Base-by-base conservation (phyloP, 2,329 filamentous ascomycete genomes). In the Xylariaceae sp. region DNA sequence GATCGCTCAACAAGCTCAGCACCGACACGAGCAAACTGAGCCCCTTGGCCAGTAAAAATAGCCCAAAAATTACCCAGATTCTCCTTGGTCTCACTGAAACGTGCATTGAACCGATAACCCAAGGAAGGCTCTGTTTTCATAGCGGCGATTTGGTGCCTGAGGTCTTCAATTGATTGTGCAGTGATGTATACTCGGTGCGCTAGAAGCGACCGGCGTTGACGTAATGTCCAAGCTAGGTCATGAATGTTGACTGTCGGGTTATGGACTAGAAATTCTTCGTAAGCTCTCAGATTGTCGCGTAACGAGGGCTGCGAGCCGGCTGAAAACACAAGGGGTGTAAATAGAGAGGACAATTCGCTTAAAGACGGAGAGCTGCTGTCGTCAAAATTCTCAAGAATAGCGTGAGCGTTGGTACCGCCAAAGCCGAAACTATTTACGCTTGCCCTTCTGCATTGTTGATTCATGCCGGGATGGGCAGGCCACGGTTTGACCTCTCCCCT, bases 1-100 rank as follows among this genome's bases (percentile, higher is more conserved):
- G 54, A 65, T 3, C 37, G 51, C 20, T 26, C 7, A 70, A 21
- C 3, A 70, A 46, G 12, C 63, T 45, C 1, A 29, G 29, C 0
- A 9, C 63, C 70, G 67, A 71, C 70, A 0, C 46, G 26, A 7
- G 65, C 45, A 65, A 66, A 73, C 41, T 73, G 71, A 0, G 70
- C 70, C 2, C 71, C 71, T 50, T 73, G 71, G 0, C 71, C 69
- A 1, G 71, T 71, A 50, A 72, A 73, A 7, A 73, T 56, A n/a
- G 3, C 64, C 66, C 0, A 70, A 43, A 2, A 66, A 43, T 2
- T n/a, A n/a, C n/a, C 29, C 18, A 19, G 49, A 37, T n/a, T 20
- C 54, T 2, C 40, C 12, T 16, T 12, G 21, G 14, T 18, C 40
- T 18, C 37, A 9, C 23, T 16, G 40, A 23, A 40, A 10, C 16